Evolutionary conservation across 176 grass and related monocot species (phyloP).

Genomic region (Canna indica): DNA sequence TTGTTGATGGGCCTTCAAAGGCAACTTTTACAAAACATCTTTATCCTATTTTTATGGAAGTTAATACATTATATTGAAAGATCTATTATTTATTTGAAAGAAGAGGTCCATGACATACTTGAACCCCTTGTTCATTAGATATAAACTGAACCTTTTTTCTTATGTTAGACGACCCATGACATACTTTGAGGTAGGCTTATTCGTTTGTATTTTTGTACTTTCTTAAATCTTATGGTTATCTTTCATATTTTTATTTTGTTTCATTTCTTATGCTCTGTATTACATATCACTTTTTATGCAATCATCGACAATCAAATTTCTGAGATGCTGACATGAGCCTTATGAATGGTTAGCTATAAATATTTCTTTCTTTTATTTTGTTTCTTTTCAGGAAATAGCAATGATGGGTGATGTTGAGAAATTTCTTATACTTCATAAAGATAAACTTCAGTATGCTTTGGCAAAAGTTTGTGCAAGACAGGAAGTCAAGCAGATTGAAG

Average conservation of each 20-base stretch:
- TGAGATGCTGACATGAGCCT: background rate
- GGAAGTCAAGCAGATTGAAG: slow-evolving; percentile 49
- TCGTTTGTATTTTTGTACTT: background rate
- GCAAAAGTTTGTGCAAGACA: slow-evolving; percentile 48
- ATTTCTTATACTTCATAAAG: slow-evolving; percentile 56
- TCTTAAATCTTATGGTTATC: background rate
- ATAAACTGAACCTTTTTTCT: too few relatives aligned
- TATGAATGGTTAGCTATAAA: background rate
- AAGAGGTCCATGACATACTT: background rate
- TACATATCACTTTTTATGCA: background rate
- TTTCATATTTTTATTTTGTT: background rate
- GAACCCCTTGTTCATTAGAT: too few relatives aligned
- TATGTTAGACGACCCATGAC: background rate
- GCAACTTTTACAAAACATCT: too few relatives aligned
- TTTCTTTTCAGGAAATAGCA: slow-evolving; percentile 44
- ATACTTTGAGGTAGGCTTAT: too few relatives aligned
- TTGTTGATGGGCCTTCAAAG: too few relatives aligned
- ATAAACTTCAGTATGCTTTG: slow-evolving; percentile 41
- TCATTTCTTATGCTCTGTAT: background rate
- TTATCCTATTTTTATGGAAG: too few relatives aligned
- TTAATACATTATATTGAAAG: too few relatives aligned
- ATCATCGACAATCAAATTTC: background rate
- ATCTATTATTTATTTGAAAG: background rate
- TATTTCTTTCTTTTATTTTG: slow-evolving; percentile 1
- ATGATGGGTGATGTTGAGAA: slow-evolving; percentile 48